phyloP scores from a whole-genome alignment of 257 asterid genomes.

The Eustoma russellianum region DNA sequence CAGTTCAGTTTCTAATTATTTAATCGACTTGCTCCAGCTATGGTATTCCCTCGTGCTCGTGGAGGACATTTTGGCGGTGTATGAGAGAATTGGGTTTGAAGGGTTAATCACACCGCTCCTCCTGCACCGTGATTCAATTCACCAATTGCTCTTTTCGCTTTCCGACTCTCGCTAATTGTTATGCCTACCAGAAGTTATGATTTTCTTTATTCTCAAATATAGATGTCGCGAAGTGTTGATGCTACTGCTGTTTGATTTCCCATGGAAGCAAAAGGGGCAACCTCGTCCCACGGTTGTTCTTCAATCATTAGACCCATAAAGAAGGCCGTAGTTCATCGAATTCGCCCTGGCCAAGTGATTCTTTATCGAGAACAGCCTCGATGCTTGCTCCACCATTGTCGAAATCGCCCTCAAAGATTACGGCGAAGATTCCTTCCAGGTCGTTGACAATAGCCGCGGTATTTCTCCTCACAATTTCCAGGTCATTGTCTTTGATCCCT shows the following conservation, averaged over 20 bases:
- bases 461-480: slow-evolving; percentile 72
- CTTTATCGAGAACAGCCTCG: slow-evolving; percentile 95
- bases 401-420: slow-evolving; percentile 68
- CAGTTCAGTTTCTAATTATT: too few species aligned
- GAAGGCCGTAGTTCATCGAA: slow-evolving; percentile 67
- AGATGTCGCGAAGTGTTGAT: too few species aligned
- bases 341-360: slow-evolving; percentile 90
- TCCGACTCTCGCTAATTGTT: too few species aligned
- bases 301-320: slow-evolving; percentile 51
- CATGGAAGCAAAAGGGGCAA: slow-evolving; percentile 1
- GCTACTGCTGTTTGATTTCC: not conserved
- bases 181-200: too few species aligned
- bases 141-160: too few species aligned
- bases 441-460: slow-evolving; percentile 87
- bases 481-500: slow-evolving; percentile 25
- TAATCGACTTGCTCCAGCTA: too few species aligned
- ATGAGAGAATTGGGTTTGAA: too few species aligned
- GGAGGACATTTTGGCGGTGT: too few species aligned
- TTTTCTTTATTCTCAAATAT: too few species aligned
- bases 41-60: too few species aligned
- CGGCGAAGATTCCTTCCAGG: slow-evolving; percentile 82
- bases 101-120: too few species aligned
- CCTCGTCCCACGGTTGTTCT: slow-evolving; percentile 5
- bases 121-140: too few species aligned
- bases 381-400: slow-evolving; percentile 84